A percentile compares a stretch with the other conserved stretches of the same genome.
phyloP scores from a whole-genome alignment of 768 basidiomycete species.

The Phylloporus rhodoxanthus region DNA sequence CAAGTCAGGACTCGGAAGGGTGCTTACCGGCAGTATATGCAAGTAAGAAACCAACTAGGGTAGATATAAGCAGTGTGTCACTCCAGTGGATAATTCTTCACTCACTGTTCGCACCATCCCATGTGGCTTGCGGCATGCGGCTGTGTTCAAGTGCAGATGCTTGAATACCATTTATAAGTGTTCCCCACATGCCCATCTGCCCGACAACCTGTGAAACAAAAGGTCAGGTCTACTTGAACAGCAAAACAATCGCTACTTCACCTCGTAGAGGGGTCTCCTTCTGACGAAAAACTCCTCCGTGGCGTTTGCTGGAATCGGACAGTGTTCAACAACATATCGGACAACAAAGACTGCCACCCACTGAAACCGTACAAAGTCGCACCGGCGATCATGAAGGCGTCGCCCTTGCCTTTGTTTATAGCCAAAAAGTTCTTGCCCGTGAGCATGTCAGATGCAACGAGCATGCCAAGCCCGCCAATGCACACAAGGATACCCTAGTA shows the following conservation, averaged over 20 bases:
- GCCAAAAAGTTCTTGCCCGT: slow-evolving; percentile 74
- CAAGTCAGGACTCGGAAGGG: not conserved
- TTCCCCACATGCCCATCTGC: slow-evolving; percentile 81
- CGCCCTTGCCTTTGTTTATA: slow-evolving; percentile 63
- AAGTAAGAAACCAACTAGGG: slow-evolving; percentile 46
- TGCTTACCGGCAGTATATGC: slow-evolving; percentile 43
- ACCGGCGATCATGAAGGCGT: slow-evolving; percentile 81
- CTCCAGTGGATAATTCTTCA: slow-evolving; percentile 30
- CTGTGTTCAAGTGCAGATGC: slow-evolving; percentile 69
- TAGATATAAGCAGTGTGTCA: not conserved
- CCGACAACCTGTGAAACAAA: slow-evolving; percentile 56
- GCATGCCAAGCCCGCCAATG: slow-evolving; percentile 68
- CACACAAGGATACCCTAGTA: slow-evolving; percentile 74
- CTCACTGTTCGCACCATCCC: slow-evolving; percentile 69
- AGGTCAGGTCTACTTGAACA: not conserved
- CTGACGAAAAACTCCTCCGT: slow-evolving; percentile 87
- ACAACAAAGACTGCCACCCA: slow-evolving; percentile 34
- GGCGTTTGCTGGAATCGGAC: slow-evolving; percentile 57
- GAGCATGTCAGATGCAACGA: slow-evolving; percentile 72
- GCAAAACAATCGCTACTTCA: slow-evolving; percentile 9
- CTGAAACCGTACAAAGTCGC: slow-evolving; percentile 85
- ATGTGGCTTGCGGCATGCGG: slow-evolving; percentile 57
- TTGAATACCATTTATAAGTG: slow-evolving; percentile 73
- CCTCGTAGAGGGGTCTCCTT: slow-evolving; percentile 73
- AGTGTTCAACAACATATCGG: not conserved